Base-by-base conservation (phyloP, 2,329 filamentous ascomycete genomes). In the Cladophialophora immunda region DNA sequence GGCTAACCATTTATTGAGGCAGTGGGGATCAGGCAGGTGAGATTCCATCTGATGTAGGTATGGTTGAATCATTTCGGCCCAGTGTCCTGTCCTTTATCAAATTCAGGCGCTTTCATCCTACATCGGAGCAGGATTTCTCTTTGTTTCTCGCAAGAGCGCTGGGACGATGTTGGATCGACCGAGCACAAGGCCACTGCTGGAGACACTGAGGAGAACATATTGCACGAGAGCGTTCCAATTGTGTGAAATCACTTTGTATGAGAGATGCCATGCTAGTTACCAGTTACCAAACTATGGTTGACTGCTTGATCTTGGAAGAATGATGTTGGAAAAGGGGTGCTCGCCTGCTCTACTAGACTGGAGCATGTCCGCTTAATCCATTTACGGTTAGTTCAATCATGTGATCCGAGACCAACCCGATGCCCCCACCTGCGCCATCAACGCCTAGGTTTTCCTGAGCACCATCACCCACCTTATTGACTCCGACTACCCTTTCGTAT, bases 401-500 rank as follows among this genome's bases (percentile, higher is more conserved):
- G 45, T 50, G 45, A 50, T 50, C 9, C 27, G 1, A 9, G 2
- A 25, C 22, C 11, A 50, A 25, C 17, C 15, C 45, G 11, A 8
- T 6, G 11, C 8, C 19, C 45, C 27, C 38, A 59, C 57, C 22
- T 19, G 57, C 27, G 27, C 41, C 41, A 34, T 32, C 30, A 27
- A 25, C 45, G 9, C 45, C 45, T 50, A 9, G 45, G 57, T 19
- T 30, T 50, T 58, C 52, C 57, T 59, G 11, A 29, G 38, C 57
- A 38, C 30, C 57, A 52, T 9, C n/a, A 55, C 25, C 57, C 41
- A 50, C 57, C 17, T 45, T 6, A 19, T 45, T 45, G 38, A 9
- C 9, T 19, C 22, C 41, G 41, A 29, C 11, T 30, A 13, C 27
- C 34, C 19, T 59, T 29, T 29, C 25, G 19, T n/a, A 22, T 32